A percentile compares a stretch with the other conserved stretches of the same genome.
Evolutionary conservation across 805 yeast species (phyloP).

Genomic region (Kuraishia capsulata): DNA sequence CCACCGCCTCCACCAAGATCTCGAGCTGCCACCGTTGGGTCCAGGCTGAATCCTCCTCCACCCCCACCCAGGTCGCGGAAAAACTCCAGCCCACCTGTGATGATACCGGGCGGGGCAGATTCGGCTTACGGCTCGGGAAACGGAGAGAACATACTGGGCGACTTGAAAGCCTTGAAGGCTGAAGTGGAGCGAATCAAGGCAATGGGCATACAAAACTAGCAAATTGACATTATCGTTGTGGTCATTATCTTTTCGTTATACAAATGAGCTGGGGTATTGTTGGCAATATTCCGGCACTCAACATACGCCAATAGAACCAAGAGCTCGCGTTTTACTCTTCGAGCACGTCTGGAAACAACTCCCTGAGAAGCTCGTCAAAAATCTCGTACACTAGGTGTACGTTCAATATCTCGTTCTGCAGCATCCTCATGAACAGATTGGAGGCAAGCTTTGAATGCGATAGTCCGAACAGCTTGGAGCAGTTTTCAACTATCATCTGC

Average conservation of each 20-base stretch:
- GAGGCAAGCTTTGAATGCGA: slow-evolving; percentile 58
- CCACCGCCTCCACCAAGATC: slow-evolving; percentile 8
- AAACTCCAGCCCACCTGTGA: slow-evolving; percentile 4
- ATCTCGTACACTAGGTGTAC: slow-evolving; percentile 51
- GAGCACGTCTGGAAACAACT: slow-evolving; percentile 28
- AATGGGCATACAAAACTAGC: slow-evolving; percentile 1
- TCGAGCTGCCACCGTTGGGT: slow-evolving; percentile 2
- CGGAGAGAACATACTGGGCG: slow-evolving; percentile 46
- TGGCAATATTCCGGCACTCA: no score
- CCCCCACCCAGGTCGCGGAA: slow-evolving; percentile 10
- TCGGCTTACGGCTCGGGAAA: slow-evolving; percentile 5
- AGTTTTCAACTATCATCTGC: slow-evolving; percentile 50
- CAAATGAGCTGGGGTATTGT: no score
- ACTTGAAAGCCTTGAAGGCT: slow-evolving; percentile 55
- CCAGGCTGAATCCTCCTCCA: slow-evolving; percentile 28
- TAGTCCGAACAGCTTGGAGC: slow-evolving; percentile 67
- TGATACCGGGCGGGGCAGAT: no score
- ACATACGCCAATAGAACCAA: no score
- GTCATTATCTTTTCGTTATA: not conserved
- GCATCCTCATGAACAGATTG: slow-evolving; percentile 45
- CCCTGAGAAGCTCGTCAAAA: slow-evolving; percentile 47
- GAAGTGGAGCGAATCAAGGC: slow-evolving; percentile 42
- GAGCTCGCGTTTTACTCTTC: no score
- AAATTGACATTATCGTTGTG: not conserved
- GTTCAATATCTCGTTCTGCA: slow-evolving; percentile 69